A percentile compares a stretch with the other conserved stretches of the same genome.
Conservation (phyloP, 2,329 filamentous ascomycete genomes). For the Neonectria sp. region DNA sequence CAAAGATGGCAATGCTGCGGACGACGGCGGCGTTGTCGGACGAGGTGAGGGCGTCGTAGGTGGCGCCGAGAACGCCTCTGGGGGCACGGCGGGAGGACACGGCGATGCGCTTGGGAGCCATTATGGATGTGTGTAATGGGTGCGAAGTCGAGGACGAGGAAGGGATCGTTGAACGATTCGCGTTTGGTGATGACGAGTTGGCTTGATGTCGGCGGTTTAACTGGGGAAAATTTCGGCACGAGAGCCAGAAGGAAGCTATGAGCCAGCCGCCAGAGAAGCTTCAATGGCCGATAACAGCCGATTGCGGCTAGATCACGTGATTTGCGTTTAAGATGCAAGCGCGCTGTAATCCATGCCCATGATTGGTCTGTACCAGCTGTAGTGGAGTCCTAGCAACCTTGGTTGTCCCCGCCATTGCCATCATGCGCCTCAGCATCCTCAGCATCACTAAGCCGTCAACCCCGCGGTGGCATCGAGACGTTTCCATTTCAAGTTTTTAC, state of each 20-base stretch:
- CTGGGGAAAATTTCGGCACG: slow-evolving; percentile 43
- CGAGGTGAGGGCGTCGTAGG: slow-evolving; percentile 75
- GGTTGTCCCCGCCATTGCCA: slow-evolving; percentile 12
- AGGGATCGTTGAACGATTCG: slow-evolving; percentile 3
- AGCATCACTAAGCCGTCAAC: slow-evolving; percentile 1
- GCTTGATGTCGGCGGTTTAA: slow-evolving; percentile 28
- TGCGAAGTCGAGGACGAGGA: slow-evolving; percentile 2
- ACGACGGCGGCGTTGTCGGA: slow-evolving; percentile 79
- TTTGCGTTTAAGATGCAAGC: slow-evolving; percentile 17
- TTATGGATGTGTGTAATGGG: slow-evolving; percentile 52
- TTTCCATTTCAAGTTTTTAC: neutral
- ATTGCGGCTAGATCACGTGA: slow-evolving; percentile 47
- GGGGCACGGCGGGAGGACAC: slow-evolving; percentile 60
- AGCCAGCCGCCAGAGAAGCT: slow-evolving; percentile 29
- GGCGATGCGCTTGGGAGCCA: slow-evolving; percentile 75
- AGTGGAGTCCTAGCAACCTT: neutral
- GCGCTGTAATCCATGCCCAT: neutral
- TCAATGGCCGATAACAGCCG: slow-evolving; percentile 32
- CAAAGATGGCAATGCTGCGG: slow-evolving; percentile 77
- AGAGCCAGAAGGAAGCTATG: neutral
- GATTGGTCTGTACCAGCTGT: neutral
- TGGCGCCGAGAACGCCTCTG: slow-evolving; percentile 68
- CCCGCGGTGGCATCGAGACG: slow-evolving; percentile 2
- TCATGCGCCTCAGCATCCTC: slow-evolving; percentile 4
- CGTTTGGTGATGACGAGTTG: slow-evolving; percentile 17